Evolutionary conservation across 2,329 filamentous ascomycete genomes (phyloP).

Genomic region (Fusarium sp.): DNA sequence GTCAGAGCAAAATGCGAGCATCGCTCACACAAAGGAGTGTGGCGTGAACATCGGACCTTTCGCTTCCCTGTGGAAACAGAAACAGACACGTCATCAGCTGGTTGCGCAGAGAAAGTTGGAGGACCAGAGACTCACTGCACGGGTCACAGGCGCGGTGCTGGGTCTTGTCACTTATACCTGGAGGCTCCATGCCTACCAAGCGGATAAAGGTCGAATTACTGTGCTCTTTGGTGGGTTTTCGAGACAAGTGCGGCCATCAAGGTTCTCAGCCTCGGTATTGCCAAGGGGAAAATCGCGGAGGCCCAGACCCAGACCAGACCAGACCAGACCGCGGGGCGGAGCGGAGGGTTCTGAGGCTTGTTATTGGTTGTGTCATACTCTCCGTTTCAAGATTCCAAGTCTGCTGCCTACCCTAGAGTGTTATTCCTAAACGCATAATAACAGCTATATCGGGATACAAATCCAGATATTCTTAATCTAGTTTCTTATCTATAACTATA

Average conservation of each 20-base stretch:
- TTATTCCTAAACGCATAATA: too few relatives aligned
- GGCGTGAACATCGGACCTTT: conserved; percentile 32
- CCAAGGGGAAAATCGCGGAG: background rate
- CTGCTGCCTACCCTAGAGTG: background rate
- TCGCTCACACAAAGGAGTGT: conserved; percentile 34
- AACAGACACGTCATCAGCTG: conserved; percentile 16
- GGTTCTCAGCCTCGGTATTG: conserved; percentile 25
- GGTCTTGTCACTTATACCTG: conserved; percentile 33
- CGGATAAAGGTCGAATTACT: background rate
- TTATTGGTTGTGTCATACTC: conserved; percentile 4
- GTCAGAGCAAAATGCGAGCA: conserved; percentile 35
- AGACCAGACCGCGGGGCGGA: background rate
- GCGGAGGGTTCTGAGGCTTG: background rate
- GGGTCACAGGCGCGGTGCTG: conserved; percentile 39
- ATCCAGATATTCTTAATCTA: too few relatives aligned
- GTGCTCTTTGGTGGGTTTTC: conserved; percentile 5
- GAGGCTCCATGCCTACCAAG: conserved; percentile 25
- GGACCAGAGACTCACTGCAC: conserved; percentile 13
- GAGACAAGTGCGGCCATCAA: conserved; percentile 30
- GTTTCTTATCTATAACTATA: too few relatives aligned
- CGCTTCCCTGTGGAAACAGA: conserved; percentile 24
- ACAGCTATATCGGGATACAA: too few relatives aligned
- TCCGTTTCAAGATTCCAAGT: background rate
- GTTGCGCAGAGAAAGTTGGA: background rate
- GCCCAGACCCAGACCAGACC: too few relatives aligned